These are phyloP conservation scores for Scutellaria minor DNA, from an alignment of 257 asterid species.

Conservation along the genomic window DNA sequence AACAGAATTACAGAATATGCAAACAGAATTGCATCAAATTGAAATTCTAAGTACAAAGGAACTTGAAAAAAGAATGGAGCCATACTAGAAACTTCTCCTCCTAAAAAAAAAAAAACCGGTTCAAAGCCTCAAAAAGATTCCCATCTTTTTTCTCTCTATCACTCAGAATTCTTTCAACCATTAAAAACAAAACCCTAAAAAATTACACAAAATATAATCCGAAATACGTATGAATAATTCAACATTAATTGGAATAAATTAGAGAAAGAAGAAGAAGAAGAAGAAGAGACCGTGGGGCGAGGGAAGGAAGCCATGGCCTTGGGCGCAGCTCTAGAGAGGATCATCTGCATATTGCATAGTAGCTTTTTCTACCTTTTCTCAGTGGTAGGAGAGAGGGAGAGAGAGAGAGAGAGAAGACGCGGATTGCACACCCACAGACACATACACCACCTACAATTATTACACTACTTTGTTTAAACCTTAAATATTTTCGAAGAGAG, in stretches of 20 bases:
- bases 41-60: not conserved
- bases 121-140: not conserved
- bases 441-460: slow-evolving; percentile 39
- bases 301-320: slow-evolving; percentile 65
- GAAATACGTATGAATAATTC: not conserved
- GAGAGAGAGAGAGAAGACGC: slow-evolving; percentile 26
- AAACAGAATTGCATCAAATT: slow-evolving; percentile 5
- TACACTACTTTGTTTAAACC: slow-evolving; percentile 25
- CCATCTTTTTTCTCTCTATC: not conserved
- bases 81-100: not conserved
- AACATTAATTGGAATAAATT: not conserved
- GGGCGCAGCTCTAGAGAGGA: slow-evolving; percentile 45
- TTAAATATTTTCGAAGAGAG: slow-evolving; percentile 18
- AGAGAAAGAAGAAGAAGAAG: not conserved
- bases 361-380: slow-evolving; percentile 31
- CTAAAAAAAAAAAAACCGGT: too few relatives aligned
- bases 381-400: slow-evolving; percentile 38
- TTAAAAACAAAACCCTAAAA: not conserved
- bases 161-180: not conserved
- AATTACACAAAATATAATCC: not conserved
- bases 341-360: slow-evolving; percentile 52
- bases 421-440: slow-evolving; percentile 37
- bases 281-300: slow-evolving; percentile 48
- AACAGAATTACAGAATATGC: not conserved
- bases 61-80: not conserved